phyloP scores from a whole-genome alignment of 805 yeast species.

The Candida xiaguanensis region DNA sequence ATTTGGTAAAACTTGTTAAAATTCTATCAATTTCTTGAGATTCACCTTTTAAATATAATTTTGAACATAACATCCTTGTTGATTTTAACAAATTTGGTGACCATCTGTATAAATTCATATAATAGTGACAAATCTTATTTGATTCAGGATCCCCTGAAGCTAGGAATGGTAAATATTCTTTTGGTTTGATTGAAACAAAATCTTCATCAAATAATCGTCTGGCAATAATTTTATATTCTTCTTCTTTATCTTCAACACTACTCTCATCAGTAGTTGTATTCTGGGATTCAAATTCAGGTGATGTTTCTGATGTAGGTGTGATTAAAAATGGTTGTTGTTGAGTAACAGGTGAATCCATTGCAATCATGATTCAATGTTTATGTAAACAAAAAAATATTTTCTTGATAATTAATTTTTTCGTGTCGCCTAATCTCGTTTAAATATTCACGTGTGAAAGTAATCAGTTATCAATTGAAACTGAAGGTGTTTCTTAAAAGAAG shows the following conservation, averaged over 20 bases:
- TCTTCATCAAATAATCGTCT: slow-evolving; percentile 33
- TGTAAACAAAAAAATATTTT: background rate
- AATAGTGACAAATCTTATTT: slow-evolving; percentile 35
- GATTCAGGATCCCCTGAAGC: slow-evolving; percentile 39
- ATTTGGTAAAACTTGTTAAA: slow-evolving; percentile 60
- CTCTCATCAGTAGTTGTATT: background rate
- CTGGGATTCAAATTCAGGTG: background rate
- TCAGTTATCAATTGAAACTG: background rate
- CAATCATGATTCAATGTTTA: background rate
- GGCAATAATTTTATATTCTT: slow-evolving; percentile 33
- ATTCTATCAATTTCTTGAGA: slow-evolving; percentile 77
- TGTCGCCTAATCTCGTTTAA: background rate
- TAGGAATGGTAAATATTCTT: slow-evolving; percentile 41
- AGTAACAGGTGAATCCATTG: background rate
- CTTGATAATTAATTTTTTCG: too few relatives aligned
- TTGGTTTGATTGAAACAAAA: slow-evolving; percentile 40
- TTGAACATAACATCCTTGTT: slow-evolving; percentile 58
- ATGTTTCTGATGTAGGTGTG: background rate
- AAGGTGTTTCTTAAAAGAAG: too few relatives aligned
- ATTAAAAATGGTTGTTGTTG: background rate
- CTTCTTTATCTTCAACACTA: slow-evolving; percentile 2
- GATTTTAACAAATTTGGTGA: slow-evolving; percentile 52
- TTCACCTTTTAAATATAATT: slow-evolving; percentile 75
- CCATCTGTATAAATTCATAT: slow-evolving; percentile 46
- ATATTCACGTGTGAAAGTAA: background rate